These are phyloP conservation scores for Sarcodon aspratus DNA, from an alignment of 768 basidiomycete species.

Conservation along the genomic window DNA sequence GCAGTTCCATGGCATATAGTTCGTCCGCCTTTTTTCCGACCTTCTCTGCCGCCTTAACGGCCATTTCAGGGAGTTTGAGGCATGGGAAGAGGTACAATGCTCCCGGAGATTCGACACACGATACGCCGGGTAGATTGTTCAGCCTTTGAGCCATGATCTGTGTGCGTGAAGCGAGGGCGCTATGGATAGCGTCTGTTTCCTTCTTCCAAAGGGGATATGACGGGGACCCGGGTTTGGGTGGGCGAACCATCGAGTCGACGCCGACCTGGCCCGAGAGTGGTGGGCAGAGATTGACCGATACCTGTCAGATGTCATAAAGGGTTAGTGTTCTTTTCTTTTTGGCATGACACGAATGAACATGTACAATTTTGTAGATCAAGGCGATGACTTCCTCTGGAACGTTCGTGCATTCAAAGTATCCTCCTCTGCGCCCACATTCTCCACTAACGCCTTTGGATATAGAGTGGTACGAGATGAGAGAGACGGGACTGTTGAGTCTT, in stretches of 20 bases:
- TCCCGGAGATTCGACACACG: slow-evolving; percentile 82
- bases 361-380: slow-evolving; percentile 94
- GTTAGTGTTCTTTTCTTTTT: too few relatives aligned
- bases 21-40: slow-evolving; percentile 78
- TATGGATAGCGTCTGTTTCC: slow-evolving; percentile 76
- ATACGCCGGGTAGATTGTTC: slow-evolving; percentile 76
- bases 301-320: not conserved
- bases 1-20: slow-evolving; percentile 74
- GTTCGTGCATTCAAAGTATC: slow-evolving; percentile 92
- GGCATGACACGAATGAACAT: slow-evolving; percentile 7
- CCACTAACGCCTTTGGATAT: slow-evolving; percentile 95
- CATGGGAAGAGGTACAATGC: slow-evolving; percentile 91
- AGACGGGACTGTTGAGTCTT: slow-evolving; percentile 53
- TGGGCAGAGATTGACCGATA: slow-evolving; percentile 70
- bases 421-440: slow-evolving; percentile 95
- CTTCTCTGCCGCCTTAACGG: slow-evolving; percentile 58
- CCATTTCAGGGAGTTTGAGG: slow-evolving; percentile 63
- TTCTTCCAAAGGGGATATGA: slow-evolving; percentile 72
- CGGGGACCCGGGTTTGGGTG: slow-evolving; percentile 65
- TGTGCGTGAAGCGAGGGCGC: slow-evolving; percentile 60
- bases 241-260: slow-evolving; percentile 89
- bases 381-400: slow-evolving; percentile 66
- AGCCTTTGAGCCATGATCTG: slow-evolving; percentile 68
- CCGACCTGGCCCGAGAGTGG: slow-evolving; percentile 87
- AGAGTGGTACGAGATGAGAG: slow-evolving; percentile 93